A percentile compares a stretch with the other conserved stretches of the same genome.
Conservation (phyloP, 768 basidiomycete species). For the Pilatotrama ljubarskyi region DNA sequence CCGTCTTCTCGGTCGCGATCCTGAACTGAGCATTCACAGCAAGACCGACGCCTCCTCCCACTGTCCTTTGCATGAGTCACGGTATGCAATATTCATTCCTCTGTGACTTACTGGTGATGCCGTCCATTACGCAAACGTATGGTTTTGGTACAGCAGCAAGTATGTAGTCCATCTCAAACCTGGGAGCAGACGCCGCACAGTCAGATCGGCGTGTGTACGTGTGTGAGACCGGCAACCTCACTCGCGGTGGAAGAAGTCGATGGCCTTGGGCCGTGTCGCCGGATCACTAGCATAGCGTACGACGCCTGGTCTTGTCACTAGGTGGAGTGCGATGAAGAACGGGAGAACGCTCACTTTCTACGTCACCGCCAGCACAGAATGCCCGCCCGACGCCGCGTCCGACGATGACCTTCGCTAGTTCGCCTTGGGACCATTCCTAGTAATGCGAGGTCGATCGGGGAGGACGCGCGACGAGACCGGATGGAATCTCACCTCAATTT, state of each 20-base stretch:
- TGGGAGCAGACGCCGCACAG: conserved; percentile 29
- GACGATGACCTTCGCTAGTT: conserved; percentile 70
- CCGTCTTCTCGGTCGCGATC: conserved; percentile 89
- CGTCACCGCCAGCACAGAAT: conserved; percentile 96
- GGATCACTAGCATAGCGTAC: conserved; percentile 50
- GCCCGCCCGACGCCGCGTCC: conserved; percentile 71
- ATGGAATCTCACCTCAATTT: conserved; percentile 61
- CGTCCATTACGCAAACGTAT: conserved; percentile 91
- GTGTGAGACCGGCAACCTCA: conserved; percentile 39
- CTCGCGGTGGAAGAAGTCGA: conserved; percentile 91
- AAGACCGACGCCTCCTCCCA: conserved; percentile 96
- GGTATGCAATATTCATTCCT: conserved; percentile 2
- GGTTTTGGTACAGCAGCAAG: conserved; percentile 75
- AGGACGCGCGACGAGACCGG: background rate
- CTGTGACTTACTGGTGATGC: conserved; percentile 75
- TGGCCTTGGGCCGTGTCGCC: conserved; percentile 58
- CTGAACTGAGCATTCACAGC: conserved; percentile 83
- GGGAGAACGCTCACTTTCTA: conserved; percentile 63
- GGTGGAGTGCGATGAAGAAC: background rate
- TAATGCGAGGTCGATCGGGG: background rate
- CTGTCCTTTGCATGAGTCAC: conserved; percentile 39
- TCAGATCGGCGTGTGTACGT: background rate
- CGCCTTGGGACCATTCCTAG: conserved; percentile 75
- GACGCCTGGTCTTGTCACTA: conserved; percentile 46
- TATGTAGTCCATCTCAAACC: conserved; percentile 79